Evolutionary conservation across 106 monocot genomes (phyloP).

Genomic region (Dioscorea dumetorum): DNA sequence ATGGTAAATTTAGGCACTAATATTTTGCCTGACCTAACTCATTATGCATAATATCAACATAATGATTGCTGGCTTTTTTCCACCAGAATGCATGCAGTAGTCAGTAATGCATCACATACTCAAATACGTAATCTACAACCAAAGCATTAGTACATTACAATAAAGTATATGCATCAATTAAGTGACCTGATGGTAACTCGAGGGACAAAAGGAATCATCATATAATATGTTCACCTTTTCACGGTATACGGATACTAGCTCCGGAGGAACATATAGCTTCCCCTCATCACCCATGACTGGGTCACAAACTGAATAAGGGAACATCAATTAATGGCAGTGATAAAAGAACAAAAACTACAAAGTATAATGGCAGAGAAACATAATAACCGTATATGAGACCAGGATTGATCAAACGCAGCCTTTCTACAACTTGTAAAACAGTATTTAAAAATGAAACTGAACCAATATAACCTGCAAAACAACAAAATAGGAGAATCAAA

Average conservation of each 20-base stretch:
- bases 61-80: too few relatives aligned
- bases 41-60: too few relatives aligned
- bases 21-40: too few relatives aligned
- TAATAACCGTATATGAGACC: constrained; percentile 79
- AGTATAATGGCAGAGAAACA: background rate
- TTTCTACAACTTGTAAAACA: constrained; percentile 83
- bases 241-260: constrained; percentile 79
- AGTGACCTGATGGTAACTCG: too few relatives aligned
- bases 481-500: too few relatives aligned
- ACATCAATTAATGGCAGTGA: background rate
- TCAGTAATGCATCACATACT: too few relatives aligned
- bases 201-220: too few relatives aligned
- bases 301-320: constrained; percentile 63
- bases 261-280: constrained; percentile 78
- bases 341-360: background rate
- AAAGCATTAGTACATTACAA: too few relatives aligned
- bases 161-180: too few relatives aligned
- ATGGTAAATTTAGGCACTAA: background rate
- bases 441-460: constrained; percentile 81
- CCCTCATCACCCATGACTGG: constrained; percentile 99
- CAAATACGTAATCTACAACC: too few relatives aligned
- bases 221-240: constrained; percentile 38
- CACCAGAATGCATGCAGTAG: too few relatives aligned
- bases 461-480: constrained; percentile 90
- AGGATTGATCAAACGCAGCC: constrained; percentile 82